Conservation (phyloP, 148 eudicot species). For the Hydrangea macrophylla region DNA sequence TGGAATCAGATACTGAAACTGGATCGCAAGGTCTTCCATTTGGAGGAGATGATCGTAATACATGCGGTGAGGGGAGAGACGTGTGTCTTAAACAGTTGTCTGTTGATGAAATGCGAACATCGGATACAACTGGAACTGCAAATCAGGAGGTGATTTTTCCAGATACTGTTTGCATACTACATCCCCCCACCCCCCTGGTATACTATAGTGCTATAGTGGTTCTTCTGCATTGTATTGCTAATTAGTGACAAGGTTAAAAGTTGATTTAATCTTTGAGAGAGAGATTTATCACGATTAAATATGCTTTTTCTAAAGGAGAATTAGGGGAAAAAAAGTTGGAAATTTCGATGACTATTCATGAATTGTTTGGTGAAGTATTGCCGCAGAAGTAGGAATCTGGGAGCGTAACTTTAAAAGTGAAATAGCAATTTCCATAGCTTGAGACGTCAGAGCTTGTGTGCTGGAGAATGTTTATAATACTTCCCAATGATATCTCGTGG, state of each 20-base stretch:
- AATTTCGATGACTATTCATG: neutral
- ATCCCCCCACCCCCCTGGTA: no score
- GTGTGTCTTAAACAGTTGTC: conserved; percentile 3
- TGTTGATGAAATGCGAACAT: conserved; percentile 20
- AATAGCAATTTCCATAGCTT: neutral
- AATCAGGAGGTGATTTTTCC: conserved; percentile 42
- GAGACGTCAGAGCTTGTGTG: no score
- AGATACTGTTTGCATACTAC: neutral
- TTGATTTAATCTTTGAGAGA: no score
- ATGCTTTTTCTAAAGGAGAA: neutral
- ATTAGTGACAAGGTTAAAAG: neutral
- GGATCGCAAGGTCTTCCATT: conserved; percentile 18
- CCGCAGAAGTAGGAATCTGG: neutral
- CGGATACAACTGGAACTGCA: conserved; percentile 20
- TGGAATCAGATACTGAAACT: conserved; percentile 18
- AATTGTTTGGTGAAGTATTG: neutral
- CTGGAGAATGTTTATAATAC: no score
- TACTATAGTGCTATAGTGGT: no score
- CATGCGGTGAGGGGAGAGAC: conserved; percentile 14
- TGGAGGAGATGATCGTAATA: conserved; percentile 14
- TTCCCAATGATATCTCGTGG: neutral
- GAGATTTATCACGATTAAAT: neutral
- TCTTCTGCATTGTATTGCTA: neutral
- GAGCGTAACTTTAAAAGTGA: neutral
- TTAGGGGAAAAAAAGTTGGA: neutral